A percentile compares a stretch with the other conserved stretches of the same genome.
Conservation (phyloP, 768 basidiomycete genomes). For the Serendipita sp. region DNA sequence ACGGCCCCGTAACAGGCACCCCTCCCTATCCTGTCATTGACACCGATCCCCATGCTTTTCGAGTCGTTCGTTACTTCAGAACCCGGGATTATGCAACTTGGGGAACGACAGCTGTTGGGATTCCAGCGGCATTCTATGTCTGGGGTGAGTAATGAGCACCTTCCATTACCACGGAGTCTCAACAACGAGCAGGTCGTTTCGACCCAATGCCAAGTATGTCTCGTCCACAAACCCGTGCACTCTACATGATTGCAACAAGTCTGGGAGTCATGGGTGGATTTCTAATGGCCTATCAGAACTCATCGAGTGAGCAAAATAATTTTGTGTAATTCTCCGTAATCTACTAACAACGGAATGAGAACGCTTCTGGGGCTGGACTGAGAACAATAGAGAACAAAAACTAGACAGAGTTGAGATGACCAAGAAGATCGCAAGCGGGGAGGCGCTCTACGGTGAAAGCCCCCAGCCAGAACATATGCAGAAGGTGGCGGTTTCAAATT, state of each 20-base stretch:
- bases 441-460: constrained; percentile 75
- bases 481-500: constrained; percentile 72
- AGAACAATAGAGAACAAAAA: constrained; percentile 70
- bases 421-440: constrained; percentile 55
- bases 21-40: constrained; percentile 83
- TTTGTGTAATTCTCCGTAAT: neutral
- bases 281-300: constrained; percentile 81
- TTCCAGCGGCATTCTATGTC: constrained; percentile 62
- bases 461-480: constrained; percentile 75
- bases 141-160: constrained; percentile 45
- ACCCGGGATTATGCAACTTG: constrained; percentile 74
- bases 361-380: constrained; percentile 92
- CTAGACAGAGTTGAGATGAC: constrained; percentile 65
- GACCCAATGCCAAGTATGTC: constrained; percentile 16
- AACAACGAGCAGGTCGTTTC: constrained; percentile 16
- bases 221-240: constrained; percentile 27
- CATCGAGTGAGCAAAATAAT: constrained; percentile 44
- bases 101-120: constrained; percentile 63
- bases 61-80: constrained; percentile 82
- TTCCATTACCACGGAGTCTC: neutral
- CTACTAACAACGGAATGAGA: constrained; percentile 25
- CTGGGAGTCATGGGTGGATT: constrained; percentile 85
- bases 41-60: constrained; percentile 71
- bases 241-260: constrained; percentile 33
- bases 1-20: constrained; percentile 1